Evolutionary conservation across 192 early-diverging fungal genomes (phyloP), one percentile per base, ranked within the genome.

Genomic region (Coemansia javaensis): DNA sequence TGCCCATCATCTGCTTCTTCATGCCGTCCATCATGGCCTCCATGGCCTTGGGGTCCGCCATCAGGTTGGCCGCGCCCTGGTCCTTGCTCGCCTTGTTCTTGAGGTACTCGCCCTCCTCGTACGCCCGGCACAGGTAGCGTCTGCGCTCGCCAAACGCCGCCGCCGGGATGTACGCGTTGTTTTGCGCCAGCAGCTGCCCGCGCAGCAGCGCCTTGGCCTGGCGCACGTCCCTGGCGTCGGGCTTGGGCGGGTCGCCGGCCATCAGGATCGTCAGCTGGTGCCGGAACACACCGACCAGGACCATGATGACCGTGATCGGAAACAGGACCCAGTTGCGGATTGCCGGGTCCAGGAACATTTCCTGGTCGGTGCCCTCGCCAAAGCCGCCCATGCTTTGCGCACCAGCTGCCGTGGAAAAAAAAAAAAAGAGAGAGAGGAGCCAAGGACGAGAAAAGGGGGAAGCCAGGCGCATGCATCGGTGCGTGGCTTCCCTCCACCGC

Each of bases 1-100:
- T 89, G 77, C 91, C 94, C 58, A 85, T 83, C 79, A 98, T 85
- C 76, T 93, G 90, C 75, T 95, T 92, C 79, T 96, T 98, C 90
- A 97, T 88, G 58, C 88, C 87, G 21, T 93, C 91, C 93, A 94
- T 97, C 89, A 94, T 97, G 40, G 77, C 81, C 55, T 93, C 91
- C 85, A 98, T 93, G 50, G 81, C 85, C 50, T 81, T 85, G 1
- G 94, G 94, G 66, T 97, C 93, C 23, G 83, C 63, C 93, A 97
- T 89, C 24, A 90, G 84, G 71, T 95, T 93, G n/a, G 72, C 56
- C 8, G 83, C 59, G 24, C 77, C 72, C 40, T 77, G 50, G 27
- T 66, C 43, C 63, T 77, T 82, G 42, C 54, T 57, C 15, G 79
- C 63, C 25, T 88, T 87, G 60, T 94, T 87, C 71, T 95, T 94